Evolutionary conservation across 345 rosid species (phyloP), one percentile per base, ranked within the genome.

Genomic region (Salix purpurea): DNA sequence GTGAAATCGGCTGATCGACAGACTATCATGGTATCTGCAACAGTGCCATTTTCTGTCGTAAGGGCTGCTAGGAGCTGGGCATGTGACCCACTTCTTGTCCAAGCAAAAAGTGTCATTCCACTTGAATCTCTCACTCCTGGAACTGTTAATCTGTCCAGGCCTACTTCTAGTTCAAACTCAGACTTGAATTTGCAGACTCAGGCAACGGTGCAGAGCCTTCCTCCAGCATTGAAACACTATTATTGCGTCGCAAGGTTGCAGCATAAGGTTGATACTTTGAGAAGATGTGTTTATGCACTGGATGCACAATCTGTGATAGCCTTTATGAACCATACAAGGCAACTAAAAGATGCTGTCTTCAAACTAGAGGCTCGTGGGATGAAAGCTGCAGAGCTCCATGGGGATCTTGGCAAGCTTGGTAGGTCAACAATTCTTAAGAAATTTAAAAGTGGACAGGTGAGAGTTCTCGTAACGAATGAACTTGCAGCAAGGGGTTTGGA

Each of bases 51-150:
- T 82, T 93, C 98, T 0, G 98, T 96, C 42, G 86, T 96, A 74
- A 84, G 98, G 83, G 97, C 94, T 34, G 99, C 99, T 81, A 88
- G 89, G 83, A 90, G 93, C 83, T 91, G 99, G 98, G 91, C 93
- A 34, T 71, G 77, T 42, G 89, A 90, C 73, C 97, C 98, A 2
- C 86, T 93, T 75, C 94, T 93, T 71, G 94, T 93, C 44, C 98
- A 91, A 85, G 94, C 92, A 72, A 86, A 88, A 78, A 91, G 81
- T 21, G 85, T 91, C 76, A 67, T 78, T 23, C 85, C 93, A 39
- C 90, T 96, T 58, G 96, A 91, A 66, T 82, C 90, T 1, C 19
- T 87, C 23, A 68, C 87, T 71, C 70, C 88, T 24, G 58, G 58
- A 76, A 91, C 94, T 18, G 84, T 84, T 39, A 86, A 82, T 56